Evolutionary conservation across 345 rosid genomes (phyloP).

Genomic region (Hypericum perforatum): DNA sequence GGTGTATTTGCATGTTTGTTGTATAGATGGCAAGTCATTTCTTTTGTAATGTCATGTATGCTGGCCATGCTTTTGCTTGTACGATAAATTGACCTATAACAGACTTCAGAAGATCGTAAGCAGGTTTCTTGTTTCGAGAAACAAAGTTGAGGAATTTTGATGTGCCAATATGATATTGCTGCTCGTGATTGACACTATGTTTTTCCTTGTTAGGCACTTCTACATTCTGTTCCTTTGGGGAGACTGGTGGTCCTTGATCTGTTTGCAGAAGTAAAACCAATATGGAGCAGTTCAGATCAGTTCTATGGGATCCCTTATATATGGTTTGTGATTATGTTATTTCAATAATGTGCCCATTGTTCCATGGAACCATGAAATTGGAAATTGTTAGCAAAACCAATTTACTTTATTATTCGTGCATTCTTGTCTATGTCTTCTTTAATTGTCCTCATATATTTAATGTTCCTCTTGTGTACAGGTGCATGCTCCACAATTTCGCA

Average conservation of each 20-base stretch:
- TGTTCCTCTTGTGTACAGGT: constrained; percentile 33
- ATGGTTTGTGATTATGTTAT: constrained; percentile 36
- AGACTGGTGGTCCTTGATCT: constrained; percentile 64
- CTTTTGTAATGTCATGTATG: not conserved
- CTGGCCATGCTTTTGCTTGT: not conserved
- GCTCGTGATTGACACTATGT: not conserved
- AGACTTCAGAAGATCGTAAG: too few relatives aligned
- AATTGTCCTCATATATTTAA: constrained; percentile 6
- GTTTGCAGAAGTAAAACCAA: constrained; percentile 66
- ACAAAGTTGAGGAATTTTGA: not conserved
- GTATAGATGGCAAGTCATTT: too few relatives aligned
- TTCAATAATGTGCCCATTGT: too few relatives aligned
- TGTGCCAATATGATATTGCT: not conserved
- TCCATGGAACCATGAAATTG: not conserved
- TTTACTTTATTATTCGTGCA: not conserved
- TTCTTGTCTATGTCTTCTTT: not conserved
- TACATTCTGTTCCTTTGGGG: constrained; percentile 63
- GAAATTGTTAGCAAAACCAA: too few relatives aligned
- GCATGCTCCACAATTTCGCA: constrained; percentile 75
- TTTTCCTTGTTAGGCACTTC: constrained; percentile 39
- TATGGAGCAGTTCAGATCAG: constrained; percentile 55
- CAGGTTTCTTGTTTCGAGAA: too few relatives aligned
- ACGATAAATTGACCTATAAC: too few relatives aligned
- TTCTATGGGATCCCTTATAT: constrained; percentile 71
- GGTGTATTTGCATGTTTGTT: too few relatives aligned